A percentile compares a stretch with the other conserved stretches of the same genome.
These are phyloP conservation scores for Candida glucosophila DNA, from an alignment of 1,139 yeast species.

Conservation along the genomic window DNA sequence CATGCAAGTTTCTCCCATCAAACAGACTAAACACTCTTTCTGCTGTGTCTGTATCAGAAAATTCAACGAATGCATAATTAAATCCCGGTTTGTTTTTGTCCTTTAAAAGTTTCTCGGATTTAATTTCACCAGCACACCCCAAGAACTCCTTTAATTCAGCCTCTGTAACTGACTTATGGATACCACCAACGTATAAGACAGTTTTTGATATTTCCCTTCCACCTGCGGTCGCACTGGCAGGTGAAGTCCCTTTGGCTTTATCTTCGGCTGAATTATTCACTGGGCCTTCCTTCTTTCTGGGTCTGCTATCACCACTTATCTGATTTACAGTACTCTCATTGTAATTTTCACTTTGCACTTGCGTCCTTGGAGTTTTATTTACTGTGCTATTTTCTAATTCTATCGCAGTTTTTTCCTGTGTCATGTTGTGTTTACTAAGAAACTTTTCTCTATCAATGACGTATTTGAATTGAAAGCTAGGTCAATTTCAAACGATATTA, in stretches of 20 bases:
- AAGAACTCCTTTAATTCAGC: constrained; percentile 54
- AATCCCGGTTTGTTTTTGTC: constrained; percentile 70
- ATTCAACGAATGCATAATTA: constrained; percentile 83
- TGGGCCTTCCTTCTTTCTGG: constrained; percentile 3
- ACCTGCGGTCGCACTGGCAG: constrained; percentile 70
- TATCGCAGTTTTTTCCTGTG: too few species aligned
- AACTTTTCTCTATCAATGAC: too few species aligned
- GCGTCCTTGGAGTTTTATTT: too few species aligned
- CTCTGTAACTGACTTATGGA: constrained; percentile 60
- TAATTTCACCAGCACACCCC: constrained; percentile 50
- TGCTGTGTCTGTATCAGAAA: constrained; percentile 50
- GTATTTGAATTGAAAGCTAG: too few species aligned
- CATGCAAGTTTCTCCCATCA: constrained; percentile 47
- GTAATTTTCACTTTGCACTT: too few species aligned
- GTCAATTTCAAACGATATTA: too few species aligned
- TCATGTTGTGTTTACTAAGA: too few species aligned
- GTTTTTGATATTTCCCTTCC: constrained; percentile 72
- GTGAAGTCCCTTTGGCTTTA: constrained; percentile 10
- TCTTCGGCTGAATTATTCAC: background rate
- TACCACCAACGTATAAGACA: constrained; percentile 70
- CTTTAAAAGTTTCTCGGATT: constrained; percentile 57
- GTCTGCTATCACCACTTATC: constrained; percentile 3
- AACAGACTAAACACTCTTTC: constrained; percentile 52
- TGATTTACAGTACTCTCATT: too few species aligned
- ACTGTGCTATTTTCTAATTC: too few species aligned